Evolutionary conservation across 2,329 filamentous ascomycete species (phyloP).

Genomic region (Cladosporium sp.): DNA sequence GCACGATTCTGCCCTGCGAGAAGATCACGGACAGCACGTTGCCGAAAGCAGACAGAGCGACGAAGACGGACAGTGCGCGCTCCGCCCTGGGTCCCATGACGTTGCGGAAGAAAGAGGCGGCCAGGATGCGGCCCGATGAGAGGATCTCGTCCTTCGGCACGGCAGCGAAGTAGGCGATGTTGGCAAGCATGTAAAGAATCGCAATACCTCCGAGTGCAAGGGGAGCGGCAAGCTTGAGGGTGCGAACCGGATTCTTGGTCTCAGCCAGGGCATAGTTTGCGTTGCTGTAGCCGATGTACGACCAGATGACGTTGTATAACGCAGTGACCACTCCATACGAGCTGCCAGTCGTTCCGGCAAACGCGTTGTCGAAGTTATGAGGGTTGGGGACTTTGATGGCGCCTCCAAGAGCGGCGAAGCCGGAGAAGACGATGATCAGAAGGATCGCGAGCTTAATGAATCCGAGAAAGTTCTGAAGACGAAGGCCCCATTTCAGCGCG

Average conservation of each 20-base stretch:
- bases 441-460: conserved; percentile 64
- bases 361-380: conserved; percentile 60
- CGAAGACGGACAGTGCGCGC: conserved; percentile 59
- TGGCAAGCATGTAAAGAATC: conserved; percentile 62
- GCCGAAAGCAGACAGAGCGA: conserved; percentile 64
- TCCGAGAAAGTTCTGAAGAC: conserved; percentile 63
- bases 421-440: conserved; percentile 60
- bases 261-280: conserved; percentile 65
- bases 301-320: conserved; percentile 69
- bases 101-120: conserved; percentile 56
- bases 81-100: conserved; percentile 51
- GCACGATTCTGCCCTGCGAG: conserved; percentile 62
- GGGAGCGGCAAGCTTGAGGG: conserved; percentile 62
- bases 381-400: conserved; percentile 58
- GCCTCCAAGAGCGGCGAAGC: conserved; percentile 58
- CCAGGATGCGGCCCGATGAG: conserved; percentile 51
- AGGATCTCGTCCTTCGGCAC: conserved; percentile 55
- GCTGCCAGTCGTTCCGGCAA: conserved; percentile 61
- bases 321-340: conserved; percentile 66
- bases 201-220: conserved; percentile 56
- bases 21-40: conserved; percentile 67
- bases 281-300: conserved; percentile 65
- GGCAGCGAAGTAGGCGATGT: conserved; percentile 63
- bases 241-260: conserved; percentile 61
- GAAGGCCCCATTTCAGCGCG: conserved; percentile 62